Conservation (phyloP, 139 green algal species). For the Chlamydomonas schloesseri region DNA sequence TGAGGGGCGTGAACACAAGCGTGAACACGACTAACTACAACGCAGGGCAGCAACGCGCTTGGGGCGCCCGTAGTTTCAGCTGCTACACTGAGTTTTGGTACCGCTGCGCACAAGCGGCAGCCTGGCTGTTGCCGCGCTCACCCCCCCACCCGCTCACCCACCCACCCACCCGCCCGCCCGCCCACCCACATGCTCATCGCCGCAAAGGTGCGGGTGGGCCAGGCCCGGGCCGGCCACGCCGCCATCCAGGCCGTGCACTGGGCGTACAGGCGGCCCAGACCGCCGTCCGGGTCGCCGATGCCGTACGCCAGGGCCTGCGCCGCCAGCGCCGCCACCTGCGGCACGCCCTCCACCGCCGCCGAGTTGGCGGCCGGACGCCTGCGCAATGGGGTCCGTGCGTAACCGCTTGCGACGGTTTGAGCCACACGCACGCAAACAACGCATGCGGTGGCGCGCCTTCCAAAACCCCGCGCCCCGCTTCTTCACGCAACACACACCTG, state of each 20-base stretch:
- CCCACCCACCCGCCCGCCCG: too few species aligned
- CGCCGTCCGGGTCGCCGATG: slow-evolving; percentile 20
- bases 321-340: neutral
- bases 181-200: neutral
- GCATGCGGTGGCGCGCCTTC: too few species aligned
- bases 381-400: too few species aligned
- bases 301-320: neutral
- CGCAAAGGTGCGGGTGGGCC: slow-evolving; percentile 12
- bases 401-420: too few species aligned
- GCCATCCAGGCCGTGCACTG: slow-evolving; percentile 25
- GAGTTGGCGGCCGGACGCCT: slow-evolving; percentile 12
- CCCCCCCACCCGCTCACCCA: too few species aligned
- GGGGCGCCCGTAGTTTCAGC: too few species aligned
- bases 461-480: too few species aligned
- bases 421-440: too few species aligned
- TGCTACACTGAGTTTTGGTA: too few species aligned
- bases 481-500: neutral
- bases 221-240: slow-evolving; percentile 22
- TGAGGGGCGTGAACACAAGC: too few species aligned
- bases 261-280: slow-evolving; percentile 7
- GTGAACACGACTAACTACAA: neutral
- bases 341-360: neutral
- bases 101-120: neutral
- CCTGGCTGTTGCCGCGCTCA: too few species aligned
- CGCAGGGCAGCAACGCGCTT: neutral